Conservation (phyloP, 2,329 filamentous ascomycete species). For the Arachnopeziza araneosa region DNA sequence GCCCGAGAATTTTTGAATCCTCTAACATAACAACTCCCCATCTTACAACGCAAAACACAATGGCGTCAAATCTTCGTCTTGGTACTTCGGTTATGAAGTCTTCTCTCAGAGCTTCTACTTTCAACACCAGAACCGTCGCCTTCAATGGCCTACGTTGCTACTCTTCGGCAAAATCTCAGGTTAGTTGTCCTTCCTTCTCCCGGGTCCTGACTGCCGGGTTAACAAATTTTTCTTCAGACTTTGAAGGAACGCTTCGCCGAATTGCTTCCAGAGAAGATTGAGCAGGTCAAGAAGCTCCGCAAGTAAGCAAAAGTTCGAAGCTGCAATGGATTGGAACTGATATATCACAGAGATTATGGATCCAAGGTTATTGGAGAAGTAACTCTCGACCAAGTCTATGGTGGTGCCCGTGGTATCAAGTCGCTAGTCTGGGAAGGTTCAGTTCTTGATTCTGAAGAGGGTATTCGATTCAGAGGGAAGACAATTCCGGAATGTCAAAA, state of each 20-base stretch:
- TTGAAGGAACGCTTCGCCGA: constrained; percentile 98
- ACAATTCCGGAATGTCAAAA: constrained; percentile 99
- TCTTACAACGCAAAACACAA: constrained; percentile 42
- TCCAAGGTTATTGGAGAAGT: constrained; percentile 95
- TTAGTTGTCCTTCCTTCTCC: constrained; percentile 38
- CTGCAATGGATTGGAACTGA: not conserved
- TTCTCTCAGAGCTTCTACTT: constrained; percentile 60
- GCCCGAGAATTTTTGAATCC: constrained; percentile 18
- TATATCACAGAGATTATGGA: constrained; percentile 69
- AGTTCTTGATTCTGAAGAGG: constrained; percentile 96
- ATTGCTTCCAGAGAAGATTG: constrained; percentile 90
- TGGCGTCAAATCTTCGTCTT: constrained; percentile 80
- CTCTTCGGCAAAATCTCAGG: constrained; percentile 82
- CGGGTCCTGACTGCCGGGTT: constrained; percentile 22
- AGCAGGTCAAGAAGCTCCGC: constrained; percentile 97
- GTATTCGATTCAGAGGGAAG: constrained; percentile 98
- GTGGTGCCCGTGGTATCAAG: constrained; percentile 98
- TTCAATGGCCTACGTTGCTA: constrained; percentile 87
- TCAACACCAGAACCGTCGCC: constrained; percentile 63
- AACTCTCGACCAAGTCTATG: constrained; percentile 98
- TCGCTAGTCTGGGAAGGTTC: constrained; percentile 97
- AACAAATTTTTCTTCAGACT: constrained; percentile 50
- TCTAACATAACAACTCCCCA: constrained; percentile 25
- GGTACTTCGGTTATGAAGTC: constrained; percentile 77
- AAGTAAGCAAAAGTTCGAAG: constrained; percentile 58